Evolutionary conservation across 139 green algal species (phyloP).

Genomic region (Chlamydomonas urium): DNA sequence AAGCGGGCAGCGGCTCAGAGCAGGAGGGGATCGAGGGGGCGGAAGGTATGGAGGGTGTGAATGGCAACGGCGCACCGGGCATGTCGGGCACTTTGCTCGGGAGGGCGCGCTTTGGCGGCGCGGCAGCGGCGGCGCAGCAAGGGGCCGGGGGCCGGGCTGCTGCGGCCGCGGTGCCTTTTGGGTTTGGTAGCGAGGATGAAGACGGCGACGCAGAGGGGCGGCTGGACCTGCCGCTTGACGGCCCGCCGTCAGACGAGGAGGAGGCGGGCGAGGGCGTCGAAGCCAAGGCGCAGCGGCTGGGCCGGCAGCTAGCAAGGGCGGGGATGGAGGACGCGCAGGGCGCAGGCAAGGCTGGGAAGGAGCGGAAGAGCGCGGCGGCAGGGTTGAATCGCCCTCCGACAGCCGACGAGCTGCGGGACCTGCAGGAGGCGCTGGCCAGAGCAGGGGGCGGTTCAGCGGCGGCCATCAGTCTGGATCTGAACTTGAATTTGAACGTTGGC

Average conservation of each 20-base stretch:
- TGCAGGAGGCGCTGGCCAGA: constrained; percentile 3
- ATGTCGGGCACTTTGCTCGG: no score
- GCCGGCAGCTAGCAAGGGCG: neutral
- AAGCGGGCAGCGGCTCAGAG: neutral
- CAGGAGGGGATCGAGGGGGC: neutral
- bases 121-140: no score
- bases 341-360: neutral
- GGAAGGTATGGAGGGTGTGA: neutral
- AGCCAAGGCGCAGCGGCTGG: neutral
- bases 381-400: neutral
- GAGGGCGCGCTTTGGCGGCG: no score
- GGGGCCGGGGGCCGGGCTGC: no score
- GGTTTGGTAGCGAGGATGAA: no score
- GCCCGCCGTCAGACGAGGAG: neutral
- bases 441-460: no score
- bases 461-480: no score
- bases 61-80: neutral
- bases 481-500: no score
- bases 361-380: neutral
- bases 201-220: no score
- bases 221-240: no score
- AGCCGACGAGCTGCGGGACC: neutral
- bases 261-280: neutral
- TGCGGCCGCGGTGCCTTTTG: no score
- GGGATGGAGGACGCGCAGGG: neutral